Base-by-base conservation (phyloP, 352 stramenopile genomes). In the Peronospora farinosa region DNA sequence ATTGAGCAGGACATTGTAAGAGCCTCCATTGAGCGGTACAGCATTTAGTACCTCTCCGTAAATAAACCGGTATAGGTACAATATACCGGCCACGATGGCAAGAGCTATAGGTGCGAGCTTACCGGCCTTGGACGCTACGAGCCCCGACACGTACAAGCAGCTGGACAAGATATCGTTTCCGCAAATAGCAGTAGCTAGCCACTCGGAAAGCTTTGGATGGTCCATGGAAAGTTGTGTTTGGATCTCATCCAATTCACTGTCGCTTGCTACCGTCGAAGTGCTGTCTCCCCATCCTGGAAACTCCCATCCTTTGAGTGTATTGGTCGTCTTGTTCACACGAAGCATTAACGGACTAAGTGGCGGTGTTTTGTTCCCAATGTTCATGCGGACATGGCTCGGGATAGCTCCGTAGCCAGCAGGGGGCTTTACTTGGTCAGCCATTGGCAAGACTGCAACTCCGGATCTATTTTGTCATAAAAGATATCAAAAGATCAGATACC, bases 1-100 rank as follows among this genome's bases (percentile, higher is more conserved):
- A 74, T 98, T 97, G 40, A 98, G 76, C 47, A 98, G 74, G 40
- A 97, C 86, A 61, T 97, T 98, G 74, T 97, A 98, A 37, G 90
- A 96, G 50, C 93, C 93, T 49, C 93, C 93, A 67, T 98, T 97
- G 44, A 97, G 84, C 8, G 92, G 92, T 33, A 98, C 86, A 15
- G 93, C 93, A 63, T 88, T 88, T 49, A 94, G 83, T 23, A 96
- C 92, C 56, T 98, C 93, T 35, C 84, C 87, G 62, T 98, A 98
- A 67, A 98, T 97, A 60, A 95, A 96, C 16, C 85, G 86, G 62
- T 89, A 92, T 32, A 91, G 58, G 57, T 95, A 95, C 17, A 95
- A 67, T 57, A 94, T 85, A 9, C 74, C 81, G 1, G 87, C 90
- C 32, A 97, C 91, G n/a, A 97, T 63, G 6, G 78, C 67, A 36